These are phyloP conservation scores for Rhizophora apiculata DNA, from an alignment of 345 rosid genomes.

Conservation along the genomic window DNA sequence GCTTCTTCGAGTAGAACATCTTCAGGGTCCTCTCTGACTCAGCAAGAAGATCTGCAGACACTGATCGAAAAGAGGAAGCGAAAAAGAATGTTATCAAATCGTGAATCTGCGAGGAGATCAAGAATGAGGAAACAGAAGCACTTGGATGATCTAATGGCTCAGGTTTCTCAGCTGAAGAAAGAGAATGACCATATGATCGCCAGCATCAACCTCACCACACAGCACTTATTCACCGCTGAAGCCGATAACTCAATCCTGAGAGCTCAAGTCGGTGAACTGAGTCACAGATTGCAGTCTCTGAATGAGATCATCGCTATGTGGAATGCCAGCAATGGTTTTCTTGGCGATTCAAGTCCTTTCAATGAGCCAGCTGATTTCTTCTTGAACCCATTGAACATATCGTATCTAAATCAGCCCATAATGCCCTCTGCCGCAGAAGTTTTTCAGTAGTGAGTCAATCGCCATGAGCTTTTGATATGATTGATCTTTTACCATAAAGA, in stretches of 20 bases:
- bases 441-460: conserved; percentile 34
- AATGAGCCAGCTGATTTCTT: conserved; percentile 35
- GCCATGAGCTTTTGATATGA: neutral
- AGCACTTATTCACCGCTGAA: conserved; percentile 51
- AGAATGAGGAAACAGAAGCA: conserved; percentile 54
- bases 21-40: conserved; percentile 51
- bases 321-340: conserved; percentile 19
- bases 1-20: conserved; percentile 69
- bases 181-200: conserved; percentile 60
- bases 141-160: conserved; percentile 56
- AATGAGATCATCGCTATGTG: conserved; percentile 54
- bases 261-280: conserved; percentile 71
- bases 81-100: conserved; percentile 57
- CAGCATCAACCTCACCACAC: conserved; percentile 53
- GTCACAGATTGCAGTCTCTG: conserved; percentile 60
- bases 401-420: conserved; percentile 61
- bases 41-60: conserved; percentile 45
- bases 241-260: conserved; percentile 75
- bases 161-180: conserved; percentile 46
- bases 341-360: conserved; percentile 25
- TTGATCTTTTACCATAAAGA: neutral
- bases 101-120: conserved; percentile 68
- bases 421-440: conserved; percentile 62
- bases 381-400: conserved; percentile 45
- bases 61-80: conserved; percentile 51